Percentiles rank a stretch among this genome's conserved stretches.
phyloP scores from a whole-genome alignment of 371 early-diverging fungal species.

The Funneliformis caledonium region DNA sequence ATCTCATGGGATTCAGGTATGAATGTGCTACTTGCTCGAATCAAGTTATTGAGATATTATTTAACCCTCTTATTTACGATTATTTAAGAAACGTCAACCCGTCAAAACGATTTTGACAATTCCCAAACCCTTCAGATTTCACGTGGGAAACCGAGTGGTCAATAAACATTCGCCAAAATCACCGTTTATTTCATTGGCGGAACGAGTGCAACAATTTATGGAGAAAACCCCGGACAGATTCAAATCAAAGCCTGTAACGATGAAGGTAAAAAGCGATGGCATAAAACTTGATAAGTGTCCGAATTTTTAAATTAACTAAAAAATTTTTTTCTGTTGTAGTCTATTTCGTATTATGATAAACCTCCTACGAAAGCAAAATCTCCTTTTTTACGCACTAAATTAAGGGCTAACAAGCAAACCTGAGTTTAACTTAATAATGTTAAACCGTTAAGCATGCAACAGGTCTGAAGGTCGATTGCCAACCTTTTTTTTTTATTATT shows the following conservation, averaged over 20 bases:
- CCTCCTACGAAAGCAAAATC: conserved; percentile 19
- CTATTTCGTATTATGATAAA: background rate
- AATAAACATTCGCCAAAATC: conserved; percentile 4
- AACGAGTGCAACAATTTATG: background rate
- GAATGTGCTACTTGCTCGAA: background rate
- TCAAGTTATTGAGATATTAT: background rate
- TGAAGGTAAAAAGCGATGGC: background rate
- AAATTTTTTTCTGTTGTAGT: background rate
- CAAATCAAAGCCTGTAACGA: conserved; percentile 27
- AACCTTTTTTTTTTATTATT: no score
- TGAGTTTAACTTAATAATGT: no score
- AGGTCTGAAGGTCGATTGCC: no score
- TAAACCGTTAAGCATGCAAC: no score
- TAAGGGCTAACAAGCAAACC: background rate
- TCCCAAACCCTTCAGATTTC: conserved; percentile 36
- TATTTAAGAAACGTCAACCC: conserved; percentile 7
- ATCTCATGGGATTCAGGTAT: conserved; percentile 5
- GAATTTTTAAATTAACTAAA: background rate
- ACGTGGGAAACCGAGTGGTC: background rate
- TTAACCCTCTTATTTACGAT: no score
- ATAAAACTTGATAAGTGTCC: no score
- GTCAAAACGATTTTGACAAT: conserved; percentile 3
- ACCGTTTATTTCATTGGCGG: conserved; percentile 29
- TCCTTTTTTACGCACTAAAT: conserved; percentile 26
- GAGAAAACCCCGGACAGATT: conserved; percentile 35